phyloP scores from a whole-genome alignment of 2,329 filamentous ascomycete species.

The Pyrenophora graminea region DNA sequence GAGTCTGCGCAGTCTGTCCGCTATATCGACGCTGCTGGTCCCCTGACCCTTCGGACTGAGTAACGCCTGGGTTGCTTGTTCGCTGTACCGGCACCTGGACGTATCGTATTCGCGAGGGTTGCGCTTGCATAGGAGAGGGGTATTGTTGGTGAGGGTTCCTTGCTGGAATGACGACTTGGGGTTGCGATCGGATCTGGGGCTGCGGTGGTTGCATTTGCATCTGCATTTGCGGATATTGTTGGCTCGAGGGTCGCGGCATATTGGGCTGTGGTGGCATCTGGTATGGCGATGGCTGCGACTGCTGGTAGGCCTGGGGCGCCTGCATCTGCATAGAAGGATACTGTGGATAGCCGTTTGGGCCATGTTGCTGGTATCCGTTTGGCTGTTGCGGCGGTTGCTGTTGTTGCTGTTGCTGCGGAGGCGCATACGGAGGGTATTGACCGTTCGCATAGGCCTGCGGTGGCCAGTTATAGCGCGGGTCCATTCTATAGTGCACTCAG shows the following conservation, averaged over 20 bases:
- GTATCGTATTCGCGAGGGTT: slow-evolving; percentile 35
- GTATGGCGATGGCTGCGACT: slow-evolving; percentile 27
- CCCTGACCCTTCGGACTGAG: slow-evolving; percentile 22
- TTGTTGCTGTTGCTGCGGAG: slow-evolving; percentile 30
- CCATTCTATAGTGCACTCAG: slow-evolving; percentile 25
- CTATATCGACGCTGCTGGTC: slow-evolving; percentile 23
- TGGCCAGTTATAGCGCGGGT: slow-evolving; percentile 43
- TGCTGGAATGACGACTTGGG: slow-evolving; percentile 37
- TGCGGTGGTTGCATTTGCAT: slow-evolving; percentile 15
- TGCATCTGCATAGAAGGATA: slow-evolving; percentile 11
- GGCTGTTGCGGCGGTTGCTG: slow-evolving; percentile 32
- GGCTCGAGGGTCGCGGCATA: slow-evolving; percentile 27
- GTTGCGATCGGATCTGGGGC: slow-evolving; percentile 27
- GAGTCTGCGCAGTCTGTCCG: slow-evolving; percentile 18
- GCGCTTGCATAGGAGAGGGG: slow-evolving; percentile 31
- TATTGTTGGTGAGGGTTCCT: slow-evolving; percentile 17
- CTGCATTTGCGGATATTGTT: slow-evolving; percentile 31
- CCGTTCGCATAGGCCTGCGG: slow-evolving; percentile 35
- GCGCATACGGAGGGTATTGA: slow-evolving; percentile 38
- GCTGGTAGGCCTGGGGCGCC: slow-evolving; percentile 11
- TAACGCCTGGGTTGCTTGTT: slow-evolving; percentile 16
- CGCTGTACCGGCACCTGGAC: slow-evolving; percentile 34
- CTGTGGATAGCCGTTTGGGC: slow-evolving; percentile 28
- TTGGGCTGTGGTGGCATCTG: slow-evolving; percentile 8
- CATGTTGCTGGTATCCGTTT: slow-evolving; percentile 37